Percentiles rank a stretch among this genome's conserved stretches.
Evolutionary conservation across 2,329 filamentous ascomycete species (phyloP).

Genomic region (Penicillium aurantiogriseum): DNA sequence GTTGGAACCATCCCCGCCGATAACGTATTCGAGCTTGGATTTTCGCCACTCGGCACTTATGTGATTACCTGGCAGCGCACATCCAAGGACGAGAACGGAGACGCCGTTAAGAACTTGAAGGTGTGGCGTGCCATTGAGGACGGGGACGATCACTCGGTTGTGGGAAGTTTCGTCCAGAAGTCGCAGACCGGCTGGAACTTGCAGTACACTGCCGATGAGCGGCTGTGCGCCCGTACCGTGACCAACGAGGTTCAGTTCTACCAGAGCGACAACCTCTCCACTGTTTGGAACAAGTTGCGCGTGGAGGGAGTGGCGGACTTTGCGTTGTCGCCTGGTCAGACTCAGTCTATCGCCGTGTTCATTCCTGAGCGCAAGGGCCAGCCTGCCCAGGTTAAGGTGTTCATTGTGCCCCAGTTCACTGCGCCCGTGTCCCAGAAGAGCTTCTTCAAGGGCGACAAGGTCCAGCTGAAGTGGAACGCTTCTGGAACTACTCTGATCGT

Average conservation of each 20-base stretch:
- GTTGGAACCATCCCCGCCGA: constrained; percentile 72
- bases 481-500: constrained; percentile 89
- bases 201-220: constrained; percentile 92
- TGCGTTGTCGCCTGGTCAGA: constrained; percentile 83
- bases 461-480: constrained; percentile 97
- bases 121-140: constrained; percentile 83
- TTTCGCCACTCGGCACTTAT: constrained; percentile 88
- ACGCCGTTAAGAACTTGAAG: constrained; percentile 94
- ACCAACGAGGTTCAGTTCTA: constrained; percentile 99
- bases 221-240: constrained; percentile 86
- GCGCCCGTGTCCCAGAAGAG: constrained; percentile 91
- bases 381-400: constrained; percentile 91
- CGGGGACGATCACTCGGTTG: constrained; percentile 63
- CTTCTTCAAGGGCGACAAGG: constrained; percentile 99
- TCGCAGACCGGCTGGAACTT: constrained; percentile 94
- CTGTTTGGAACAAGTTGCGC: constrained; percentile 91
- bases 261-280: constrained; percentile 78
- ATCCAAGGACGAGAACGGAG: constrained; percentile 86
- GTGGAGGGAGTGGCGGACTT: constrained; percentile 90
- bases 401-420: constrained; percentile 83
- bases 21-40: constrained; percentile 91
- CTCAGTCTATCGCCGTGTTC: constrained; percentile 90
- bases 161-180: constrained; percentile 94
- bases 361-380: constrained; percentile 95
- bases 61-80: constrained; percentile 96